Base-by-base conservation (phyloP, 306 rosid genomes). In the Pyrus betulifolia region DNA sequence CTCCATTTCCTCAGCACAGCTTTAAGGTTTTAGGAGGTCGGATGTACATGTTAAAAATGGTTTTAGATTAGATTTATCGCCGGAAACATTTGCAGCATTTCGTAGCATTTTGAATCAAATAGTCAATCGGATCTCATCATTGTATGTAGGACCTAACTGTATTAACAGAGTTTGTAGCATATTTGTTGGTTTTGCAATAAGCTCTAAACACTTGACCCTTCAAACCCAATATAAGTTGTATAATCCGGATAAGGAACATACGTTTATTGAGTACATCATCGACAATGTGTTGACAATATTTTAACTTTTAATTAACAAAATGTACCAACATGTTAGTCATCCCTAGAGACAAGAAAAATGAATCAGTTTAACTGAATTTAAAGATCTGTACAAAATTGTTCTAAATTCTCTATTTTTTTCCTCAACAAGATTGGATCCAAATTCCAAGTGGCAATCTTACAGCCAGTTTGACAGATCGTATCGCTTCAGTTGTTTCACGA, bases 31-130 rank as follows among this genome's bases (percentile, higher is more conserved):
- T 59, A 44, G 70, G 51, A 21, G n/a, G 62, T 49, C 67, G 62
- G 35, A 40, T 35, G 25, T 74, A 33, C 25, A 75, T 61, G 67
- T 69, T 35, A 14, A 74, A 51, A 35, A 12, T 70, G 70, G 58
- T 60, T 71, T 78, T 81, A 76, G 23, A 57, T 77, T 64, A 71
- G 79, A 46, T 28, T 14, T 25, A 10, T 55, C 67, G 45, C 27
- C 44, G 38, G 64, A 54, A 76, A 62, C 49, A 8, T 66, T 4
- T 66, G 66, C 54, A 59, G 15, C 68, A 25, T 74, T 57, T 63
- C 62, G 22, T 52, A 25, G 31, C 46, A 35, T 35, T 35, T 35
- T 35, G 40, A 35, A 35, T 35, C 54, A 46, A 46, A 4, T 46
- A 14, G 7, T 46, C 18, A 5, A 13, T 46, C 19, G 54, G 19